Evolutionary conservation across 164 flowering plant species (phyloP), one percentile per base, ranked within the genome.

Genomic region (Stephania yunnanensis): DNA sequence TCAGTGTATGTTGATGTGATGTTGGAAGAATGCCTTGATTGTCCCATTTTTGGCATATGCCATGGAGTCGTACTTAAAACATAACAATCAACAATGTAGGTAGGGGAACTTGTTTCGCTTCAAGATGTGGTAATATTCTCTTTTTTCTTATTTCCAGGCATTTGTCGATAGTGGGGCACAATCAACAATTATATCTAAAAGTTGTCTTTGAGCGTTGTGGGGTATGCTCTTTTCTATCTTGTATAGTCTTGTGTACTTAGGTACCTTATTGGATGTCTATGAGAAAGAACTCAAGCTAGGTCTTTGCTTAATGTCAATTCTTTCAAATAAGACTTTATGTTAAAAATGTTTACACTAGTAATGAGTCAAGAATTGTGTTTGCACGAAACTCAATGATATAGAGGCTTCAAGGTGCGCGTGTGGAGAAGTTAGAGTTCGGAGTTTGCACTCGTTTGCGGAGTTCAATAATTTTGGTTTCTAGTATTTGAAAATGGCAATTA

Each of bases 111-210:
- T 50, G 55, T 50, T 50, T 15, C 0, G 11, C 15, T 50, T 50
- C 5, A 50, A 22, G 7, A 1, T 22, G 15, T 29, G 44, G 8
- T 30, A 0, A 31, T 52, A 2, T 64, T 70, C 13, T 46, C 68
- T 53, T 75, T 36, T 36, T 36, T 36, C 42, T 36, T 77, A 81
- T 10, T 76, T 85, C 79, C 85, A 95, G 99, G 99, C 99, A 78
- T 95, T 95, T 84, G 98, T 95, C 76, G 99, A 95, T 78, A 95
- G 99, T 89, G 99, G 99, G 81, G 99, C 99, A 68, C 98, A 95
- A 78, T 92, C 99, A 64, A 95, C 99, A 77, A 95, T 95, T 53
- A 95, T 95, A 85, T 95, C 99, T 73, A 95, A 95, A 87, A 92
- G 87, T 83, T 95, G 99, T 80, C 99, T n/a, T n/a, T 58, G 99